Evolutionary conservation across 306 rosid species (phyloP), one percentile per base, ranked within the genome.

Genomic region (Prunus campanulata): DNA sequence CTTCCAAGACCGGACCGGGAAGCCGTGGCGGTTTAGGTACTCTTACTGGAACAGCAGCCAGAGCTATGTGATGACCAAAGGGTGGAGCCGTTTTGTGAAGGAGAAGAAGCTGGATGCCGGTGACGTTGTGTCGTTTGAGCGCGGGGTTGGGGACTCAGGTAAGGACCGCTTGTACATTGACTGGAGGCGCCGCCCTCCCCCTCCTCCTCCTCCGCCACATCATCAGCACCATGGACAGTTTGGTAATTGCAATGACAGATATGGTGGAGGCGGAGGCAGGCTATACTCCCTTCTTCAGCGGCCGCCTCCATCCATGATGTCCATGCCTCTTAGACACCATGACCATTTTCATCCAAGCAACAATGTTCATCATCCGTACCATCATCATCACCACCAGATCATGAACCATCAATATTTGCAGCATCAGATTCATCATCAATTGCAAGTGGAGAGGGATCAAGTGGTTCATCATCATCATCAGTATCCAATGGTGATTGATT

Each of bases 1-100:
- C 81, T 93, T 93, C 64, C 91, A 85, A 57, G 98, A 93, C 73
- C 79, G 90, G 29, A 85, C 68, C 8, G 98, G 96, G 0, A 90
- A 93, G 76, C 48, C 83, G 10, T 93, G 98, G 98, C 74, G 98
- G 70, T 93, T 93, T 83, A 77, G 98, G 68, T 93, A 93, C 88
- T 93, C 96, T 0, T 93, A 93, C 73, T 93, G 98, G 98, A 93
- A 89, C 69, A 90, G 96, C 72, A 90, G 96, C 87, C 98, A 93
- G 80, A 93, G 98, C 85, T 93, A 90, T 77, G 98, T 93, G 48
- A 93, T 93, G 93, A 93, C 98, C 29, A 93, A 91, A 57, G 98
- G 98, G 0, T 93, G 98, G 98, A 93, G 98, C 74, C 90, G 98
- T 27, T 93, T 93, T 70, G 98, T 93, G 2, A 93, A 91, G 71